Base-by-base conservation (phyloP, 495 filamentous ascomycete genomes). In the Podospora pseudoanserina region DNA sequence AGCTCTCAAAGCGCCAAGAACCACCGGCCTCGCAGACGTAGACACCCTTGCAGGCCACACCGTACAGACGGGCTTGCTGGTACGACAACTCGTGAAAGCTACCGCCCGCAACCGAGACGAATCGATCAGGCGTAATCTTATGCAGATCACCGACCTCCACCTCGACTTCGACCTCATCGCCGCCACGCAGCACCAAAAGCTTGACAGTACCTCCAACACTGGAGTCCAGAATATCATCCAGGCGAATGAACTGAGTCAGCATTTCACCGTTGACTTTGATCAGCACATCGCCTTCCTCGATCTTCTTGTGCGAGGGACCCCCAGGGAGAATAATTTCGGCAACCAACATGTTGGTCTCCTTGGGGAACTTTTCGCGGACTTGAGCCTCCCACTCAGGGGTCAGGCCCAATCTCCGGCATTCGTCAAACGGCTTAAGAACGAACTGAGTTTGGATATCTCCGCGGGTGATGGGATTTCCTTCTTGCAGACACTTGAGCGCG, bases 371-470 rank as follows among this genome's bases (percentile, higher is more conserved):
- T 72, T 91, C 87, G 53, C 95, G 86, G 63, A 97, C 86, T 54
- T 87, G 86, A 34, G 88, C 88, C 79, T 99, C 96, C 89, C 91
- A 96, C 68, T 94, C 86, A 0, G 92, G 84, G 2, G 86, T 90
- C 64, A 99, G 83, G 18, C 95, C 95, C 5, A 99, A 83, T 70
- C 95, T 87, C 49, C 94, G 90, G 78, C 96, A 98, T 77, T 99
- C 95, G 73, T 99, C 95, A 73, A 99, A 99, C 0, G 95, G 93
- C 75, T 97, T 97, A 65, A 97, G 86, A 15, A 97, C 83, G 90
- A 96, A 99, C 77, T 98, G 96, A 49, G 91, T 94, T 74, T 99
- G 95, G 59, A 99, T 97, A n/a, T 94, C 97, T 34, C 95, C 95
- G 70, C 95, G 85, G 44, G 89, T 87, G 62, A 99, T 88, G 6